phyloP scores from a whole-genome alignment of 1,284 basidiomycete genomes.

The Ceratobasidium theobromae region DNA sequence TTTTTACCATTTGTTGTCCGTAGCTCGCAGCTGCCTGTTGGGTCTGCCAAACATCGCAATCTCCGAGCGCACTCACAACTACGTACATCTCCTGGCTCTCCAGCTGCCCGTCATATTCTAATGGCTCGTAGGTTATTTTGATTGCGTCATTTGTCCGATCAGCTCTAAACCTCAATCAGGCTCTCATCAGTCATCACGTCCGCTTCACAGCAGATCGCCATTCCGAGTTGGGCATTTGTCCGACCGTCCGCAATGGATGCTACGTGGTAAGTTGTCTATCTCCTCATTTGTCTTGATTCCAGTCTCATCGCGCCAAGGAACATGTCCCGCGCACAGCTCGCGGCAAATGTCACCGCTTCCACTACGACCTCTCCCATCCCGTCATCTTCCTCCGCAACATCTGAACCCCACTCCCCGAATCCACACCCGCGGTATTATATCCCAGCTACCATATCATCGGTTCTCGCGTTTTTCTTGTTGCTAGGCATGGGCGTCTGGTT shows the following conservation, averaged over 20 bases:
- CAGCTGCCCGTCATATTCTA: background rate
- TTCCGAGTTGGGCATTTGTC: background rate
- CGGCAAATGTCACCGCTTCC: background rate
- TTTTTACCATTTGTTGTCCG: background rate
- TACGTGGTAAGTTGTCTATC: background rate
- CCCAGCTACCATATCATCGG: background rate
- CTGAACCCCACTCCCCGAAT: background rate
- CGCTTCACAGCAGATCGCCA: background rate
- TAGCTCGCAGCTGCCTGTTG: slow-evolving; percentile 8
- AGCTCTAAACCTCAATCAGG: background rate
- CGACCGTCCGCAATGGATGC: background rate
- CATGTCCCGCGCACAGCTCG: background rate
- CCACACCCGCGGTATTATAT: background rate
- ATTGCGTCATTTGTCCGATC: background rate
- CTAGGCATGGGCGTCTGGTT: slow-evolving; percentile 1
- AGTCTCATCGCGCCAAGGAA: background rate
- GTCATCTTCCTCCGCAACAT: background rate
- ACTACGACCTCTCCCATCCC: background rate
- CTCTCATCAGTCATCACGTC: background rate
- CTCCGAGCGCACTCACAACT: background rate
- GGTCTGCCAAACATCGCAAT: slow-evolving; percentile 11
- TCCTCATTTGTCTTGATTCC: background rate
- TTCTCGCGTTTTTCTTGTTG: background rate
- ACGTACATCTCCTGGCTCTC: slow-evolving; percentile 7
- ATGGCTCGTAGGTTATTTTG: background rate